Conservation (phyloP, 2,329 filamentous ascomycete genomes). For the Alternaria hordeiaustralica region DNA sequence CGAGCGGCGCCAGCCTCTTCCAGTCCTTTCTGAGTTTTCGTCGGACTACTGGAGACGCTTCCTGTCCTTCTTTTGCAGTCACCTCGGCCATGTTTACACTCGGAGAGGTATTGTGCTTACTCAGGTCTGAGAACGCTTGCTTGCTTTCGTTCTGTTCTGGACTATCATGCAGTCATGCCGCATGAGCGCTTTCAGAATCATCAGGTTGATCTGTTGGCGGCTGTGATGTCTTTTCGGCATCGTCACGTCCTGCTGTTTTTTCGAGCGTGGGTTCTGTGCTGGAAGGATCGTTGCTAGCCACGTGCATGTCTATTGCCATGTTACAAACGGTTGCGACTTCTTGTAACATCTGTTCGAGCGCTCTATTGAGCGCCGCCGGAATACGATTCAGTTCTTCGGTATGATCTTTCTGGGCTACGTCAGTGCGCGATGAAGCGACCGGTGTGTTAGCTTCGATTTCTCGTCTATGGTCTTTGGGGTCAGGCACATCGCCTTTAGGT, state of each 20-base stretch:
- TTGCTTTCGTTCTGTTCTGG: not conserved
- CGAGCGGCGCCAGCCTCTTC: not conserved
- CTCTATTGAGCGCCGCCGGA: not conserved
- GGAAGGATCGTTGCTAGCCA: not conserved
- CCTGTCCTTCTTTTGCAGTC: no score
- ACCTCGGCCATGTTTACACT: no score
- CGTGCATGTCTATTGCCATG: not conserved
- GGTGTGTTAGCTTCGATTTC: not conserved
- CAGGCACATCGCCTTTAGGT: not conserved
- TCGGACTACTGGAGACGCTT: not conserved
- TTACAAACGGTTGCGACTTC: not conserved
- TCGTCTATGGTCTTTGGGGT: not conserved
- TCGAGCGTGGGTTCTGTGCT: not conserved
- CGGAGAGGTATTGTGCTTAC: no score
- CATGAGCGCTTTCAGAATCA: not conserved
- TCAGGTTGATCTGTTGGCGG: not conserved
- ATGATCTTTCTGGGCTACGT: rapidly evolving
- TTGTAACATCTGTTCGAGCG: not conserved
- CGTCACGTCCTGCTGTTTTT: not conserved
- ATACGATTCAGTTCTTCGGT: not conserved
- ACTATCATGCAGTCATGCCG: not conserved
- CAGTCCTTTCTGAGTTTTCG: not conserved
- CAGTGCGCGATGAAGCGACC: not conserved
- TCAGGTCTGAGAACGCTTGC: no score
- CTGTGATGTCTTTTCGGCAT: not conserved